Conservation (phyloP, 1,139 yeast genomes). For the Scheffersomyces quercinus region DNA sequence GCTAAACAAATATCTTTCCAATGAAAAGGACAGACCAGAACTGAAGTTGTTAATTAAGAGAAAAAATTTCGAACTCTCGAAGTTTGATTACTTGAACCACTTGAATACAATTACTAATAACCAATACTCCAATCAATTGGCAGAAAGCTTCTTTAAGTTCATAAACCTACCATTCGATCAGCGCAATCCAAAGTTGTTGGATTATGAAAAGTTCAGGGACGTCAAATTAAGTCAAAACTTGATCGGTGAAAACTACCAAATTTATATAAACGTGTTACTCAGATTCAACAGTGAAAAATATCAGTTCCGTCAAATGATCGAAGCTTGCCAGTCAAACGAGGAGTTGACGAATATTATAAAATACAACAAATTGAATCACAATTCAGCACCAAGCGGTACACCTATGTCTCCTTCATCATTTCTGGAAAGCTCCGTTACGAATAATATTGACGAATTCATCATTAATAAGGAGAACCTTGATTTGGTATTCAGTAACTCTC, state of each 20-base stretch:
- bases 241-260: conserved; percentile 28
- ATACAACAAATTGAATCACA: conserved; percentile 27
- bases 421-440: conserved; percentile 1
- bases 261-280: conserved; percentile 36
- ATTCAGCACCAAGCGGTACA: not conserved
- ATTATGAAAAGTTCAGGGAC: conserved; percentile 21
- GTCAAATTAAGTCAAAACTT: conserved; percentile 23
- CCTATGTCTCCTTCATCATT: not conserved
- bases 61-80: conserved; percentile 63
- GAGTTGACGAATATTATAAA: conserved; percentile 39
- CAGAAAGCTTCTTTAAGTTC: conserved; percentile 42
- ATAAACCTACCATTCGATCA: conserved; percentile 22
- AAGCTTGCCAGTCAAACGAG: conserved; percentile 42
- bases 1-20: conserved; percentile 66
- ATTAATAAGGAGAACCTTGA: conserved; percentile 36
- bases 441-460: conserved; percentile 4
- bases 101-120: conserved; percentile 60
- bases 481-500: conserved; percentile 23
- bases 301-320: conserved; percentile 45
- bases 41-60: conserved; percentile 61
- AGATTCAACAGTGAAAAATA: conserved; percentile 46
- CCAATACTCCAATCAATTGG: conserved; percentile 43
- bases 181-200: conserved; percentile 16
- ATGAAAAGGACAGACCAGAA: conserved; percentile 63
- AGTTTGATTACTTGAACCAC: conserved; percentile 70